These are phyloP conservation scores for Raphanus sativus DNA, from an alignment of 345 rosid genomes.

Conservation along the genomic window DNA sequence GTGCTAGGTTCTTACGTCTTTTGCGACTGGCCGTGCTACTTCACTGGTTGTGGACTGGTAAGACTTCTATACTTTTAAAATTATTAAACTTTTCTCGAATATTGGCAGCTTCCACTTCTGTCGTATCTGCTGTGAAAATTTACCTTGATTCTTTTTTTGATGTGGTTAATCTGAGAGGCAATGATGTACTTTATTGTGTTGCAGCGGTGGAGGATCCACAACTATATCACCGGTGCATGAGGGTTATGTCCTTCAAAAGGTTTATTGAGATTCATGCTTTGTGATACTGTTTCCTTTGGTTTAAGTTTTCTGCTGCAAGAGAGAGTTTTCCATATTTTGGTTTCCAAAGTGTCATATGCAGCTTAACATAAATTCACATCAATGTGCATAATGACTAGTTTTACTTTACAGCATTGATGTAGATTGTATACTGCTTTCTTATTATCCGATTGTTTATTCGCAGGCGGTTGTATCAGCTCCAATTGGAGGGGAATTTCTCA, in stretches of 20 bases:
- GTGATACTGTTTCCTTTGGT: neutral
- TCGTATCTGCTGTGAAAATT: constrained; percentile 6
- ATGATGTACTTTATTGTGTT: constrained; percentile 24
- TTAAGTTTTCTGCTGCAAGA: neutral
- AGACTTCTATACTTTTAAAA: constrained; percentile 6
- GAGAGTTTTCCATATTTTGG: neutral
- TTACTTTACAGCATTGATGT: neutral
- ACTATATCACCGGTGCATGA: constrained; percentile 95
- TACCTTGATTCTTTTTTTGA: constrained; percentile 3
- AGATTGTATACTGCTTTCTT: neutral
- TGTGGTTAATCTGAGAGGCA: constrained; percentile 1
- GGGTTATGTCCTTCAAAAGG: constrained; percentile 99
- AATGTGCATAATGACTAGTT: neutral
- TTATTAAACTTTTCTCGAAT: neutral
- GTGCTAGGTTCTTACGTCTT: constrained; percentile 90
- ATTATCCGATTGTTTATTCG: constrained; percentile 9
- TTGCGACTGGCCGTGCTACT: constrained; percentile 98
- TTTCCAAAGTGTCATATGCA: neutral
- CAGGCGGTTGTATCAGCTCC: constrained; percentile 85
- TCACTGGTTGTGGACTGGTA: constrained; percentile 97
- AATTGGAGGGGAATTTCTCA: constrained; percentile 91
- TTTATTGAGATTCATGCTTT: neutral
- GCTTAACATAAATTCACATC: neutral
- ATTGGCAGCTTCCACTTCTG: constrained; percentile 20
- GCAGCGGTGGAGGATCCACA: constrained; percentile 98